These are phyloP conservation scores for Pythium monospermum DNA, from an alignment of 352 stramenopile genomes.

Conservation along the genomic window DNA sequence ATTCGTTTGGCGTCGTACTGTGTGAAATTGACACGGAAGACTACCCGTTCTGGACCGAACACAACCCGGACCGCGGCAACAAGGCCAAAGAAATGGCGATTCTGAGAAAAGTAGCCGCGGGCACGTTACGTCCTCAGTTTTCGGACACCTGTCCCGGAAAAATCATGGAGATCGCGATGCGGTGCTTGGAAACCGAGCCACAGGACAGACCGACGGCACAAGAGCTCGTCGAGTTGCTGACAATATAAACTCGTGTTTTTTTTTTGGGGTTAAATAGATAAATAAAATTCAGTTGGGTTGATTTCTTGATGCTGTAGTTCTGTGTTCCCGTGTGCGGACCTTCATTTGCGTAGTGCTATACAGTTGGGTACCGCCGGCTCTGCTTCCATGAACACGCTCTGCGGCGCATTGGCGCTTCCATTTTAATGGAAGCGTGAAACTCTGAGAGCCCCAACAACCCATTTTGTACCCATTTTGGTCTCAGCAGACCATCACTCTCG, in stretches of 20 bases:
- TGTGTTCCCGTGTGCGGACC: no score
- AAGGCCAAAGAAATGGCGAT: slow-evolving; percentile 4
- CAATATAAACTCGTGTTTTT: no score
- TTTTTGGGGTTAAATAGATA: no score
- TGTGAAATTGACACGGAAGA: slow-evolving; percentile 22
- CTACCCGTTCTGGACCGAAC: slow-evolving; percentile 13
- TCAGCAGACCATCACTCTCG: neutral
- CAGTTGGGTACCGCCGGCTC: no score
- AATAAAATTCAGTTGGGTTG: no score
- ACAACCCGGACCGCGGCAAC: neutral
- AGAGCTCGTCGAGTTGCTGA: neutral
- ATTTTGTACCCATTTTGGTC: no score
- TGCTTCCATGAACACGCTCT: no score
- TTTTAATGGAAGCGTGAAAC: no score
- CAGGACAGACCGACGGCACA: neutral
- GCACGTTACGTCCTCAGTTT: slow-evolving; percentile 2
- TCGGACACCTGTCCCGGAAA: neutral
- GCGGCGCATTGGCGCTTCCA: no score
- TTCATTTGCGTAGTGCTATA: no score
- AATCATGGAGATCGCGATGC: slow-evolving; percentile 2
- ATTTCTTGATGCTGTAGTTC: no score
- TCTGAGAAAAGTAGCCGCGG: neutral
- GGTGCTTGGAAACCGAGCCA: slow-evolving; percentile 5
- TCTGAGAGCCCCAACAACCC: no score
- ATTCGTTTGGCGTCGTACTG: slow-evolving; percentile 21